These are phyloP conservation scores for Eremothecium coryli DNA, from an alignment of 1,139 yeast genomes.

Conservation along the genomic window DNA sequence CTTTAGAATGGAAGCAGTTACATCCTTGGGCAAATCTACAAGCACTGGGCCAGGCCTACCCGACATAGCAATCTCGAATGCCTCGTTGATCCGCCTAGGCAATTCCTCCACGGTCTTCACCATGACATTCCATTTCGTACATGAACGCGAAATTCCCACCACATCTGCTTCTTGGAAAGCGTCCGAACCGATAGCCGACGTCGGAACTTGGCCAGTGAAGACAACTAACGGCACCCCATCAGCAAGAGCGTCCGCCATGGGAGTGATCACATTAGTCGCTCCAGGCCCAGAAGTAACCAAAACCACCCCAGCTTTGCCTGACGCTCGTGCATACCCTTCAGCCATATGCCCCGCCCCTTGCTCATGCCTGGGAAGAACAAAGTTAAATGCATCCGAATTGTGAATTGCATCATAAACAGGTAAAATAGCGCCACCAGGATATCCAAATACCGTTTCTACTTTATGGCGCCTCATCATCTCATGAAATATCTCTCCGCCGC, in stretches of 20 bases:
- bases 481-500: slow-evolving; percentile 97
- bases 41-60: slow-evolving; percentile 99
- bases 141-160: slow-evolving; percentile 89
- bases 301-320: slow-evolving; percentile 97
- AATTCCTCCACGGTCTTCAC: slow-evolving; percentile 89
- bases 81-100: slow-evolving; percentile 93
- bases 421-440: slow-evolving; percentile 96
- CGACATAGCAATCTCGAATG: slow-evolving; percentile 89
- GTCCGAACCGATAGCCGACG: slow-evolving; percentile 92
- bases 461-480: slow-evolving; percentile 97
- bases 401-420: slow-evolving; percentile 97
- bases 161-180: slow-evolving; percentile 99
- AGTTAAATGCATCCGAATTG: slow-evolving; percentile 80
- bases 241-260: slow-evolving; percentile 94
- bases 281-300: slow-evolving; percentile 98
- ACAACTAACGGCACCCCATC: slow-evolving; percentile 97
- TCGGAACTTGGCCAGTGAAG: slow-evolving; percentile 96
- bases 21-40: slow-evolving; percentile 96
- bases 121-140: slow-evolving; percentile 99
- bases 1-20: slow-evolving; percentile 82
- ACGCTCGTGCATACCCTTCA: slow-evolving; percentile 93
- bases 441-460: slow-evolving; percentile 90
- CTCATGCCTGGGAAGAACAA: slow-evolving; percentile 91
- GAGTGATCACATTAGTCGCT: slow-evolving; percentile 94
- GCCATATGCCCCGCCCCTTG: slow-evolving; percentile 99